Evolutionary conservation across 352 stramenopile genomes (phyloP).

Genomic region (Pythium phragmiticola): DNA sequence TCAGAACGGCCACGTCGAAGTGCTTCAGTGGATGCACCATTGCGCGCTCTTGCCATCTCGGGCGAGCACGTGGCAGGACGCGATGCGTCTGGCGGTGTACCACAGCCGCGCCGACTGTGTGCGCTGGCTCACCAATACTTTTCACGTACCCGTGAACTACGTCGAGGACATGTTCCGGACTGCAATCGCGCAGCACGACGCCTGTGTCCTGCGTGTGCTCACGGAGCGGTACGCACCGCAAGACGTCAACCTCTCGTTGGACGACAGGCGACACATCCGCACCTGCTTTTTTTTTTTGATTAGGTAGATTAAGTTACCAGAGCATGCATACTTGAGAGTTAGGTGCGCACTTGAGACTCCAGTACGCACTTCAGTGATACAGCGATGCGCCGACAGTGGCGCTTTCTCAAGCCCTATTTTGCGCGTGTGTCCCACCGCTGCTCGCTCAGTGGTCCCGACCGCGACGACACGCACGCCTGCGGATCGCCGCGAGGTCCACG

Average conservation of each 20-base stretch:
- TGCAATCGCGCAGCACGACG: neutral
- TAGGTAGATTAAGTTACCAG: no score
- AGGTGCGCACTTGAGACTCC: no score
- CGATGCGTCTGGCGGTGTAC: neutral
- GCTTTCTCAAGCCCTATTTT: constrained; percentile 7
- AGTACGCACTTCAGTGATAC: no score
- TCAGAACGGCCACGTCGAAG: neutral
- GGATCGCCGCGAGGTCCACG: constrained; percentile 8
- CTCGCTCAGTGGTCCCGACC: constrained; percentile 6
- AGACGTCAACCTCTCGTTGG: no score
- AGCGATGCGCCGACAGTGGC: neutral
- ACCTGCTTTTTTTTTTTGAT: no score
- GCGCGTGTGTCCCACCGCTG: neutral
- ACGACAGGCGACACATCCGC: no score
- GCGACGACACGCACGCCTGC: constrained; percentile 12
- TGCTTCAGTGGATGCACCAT: neutral
- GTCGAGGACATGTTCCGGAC: neutral
- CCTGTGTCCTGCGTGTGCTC: no score
- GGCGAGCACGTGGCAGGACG: neutral
- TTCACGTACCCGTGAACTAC: neutral
- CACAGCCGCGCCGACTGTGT: neutral
- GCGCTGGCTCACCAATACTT: neutral
- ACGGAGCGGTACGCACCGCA: no score
- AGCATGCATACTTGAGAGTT: no score
- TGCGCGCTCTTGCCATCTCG: neutral